Conservation (phyloP, 1,284 basidiomycete genomes). For the Cryptococcus floricola region DNA sequence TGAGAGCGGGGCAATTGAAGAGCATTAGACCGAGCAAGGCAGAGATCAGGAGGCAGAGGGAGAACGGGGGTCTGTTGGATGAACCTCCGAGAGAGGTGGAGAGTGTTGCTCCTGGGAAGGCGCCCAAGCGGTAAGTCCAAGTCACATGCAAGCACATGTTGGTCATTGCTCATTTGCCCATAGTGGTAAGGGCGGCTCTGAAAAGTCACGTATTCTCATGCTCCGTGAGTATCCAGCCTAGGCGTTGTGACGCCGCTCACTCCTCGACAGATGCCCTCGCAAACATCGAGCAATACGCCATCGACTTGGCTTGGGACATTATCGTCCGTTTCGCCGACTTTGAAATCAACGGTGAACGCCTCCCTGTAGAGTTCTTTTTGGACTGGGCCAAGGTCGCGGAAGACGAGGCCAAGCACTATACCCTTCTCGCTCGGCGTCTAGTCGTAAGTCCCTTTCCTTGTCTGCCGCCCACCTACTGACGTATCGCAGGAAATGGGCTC, state of each 20-base stretch:
- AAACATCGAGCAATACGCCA: constrained; percentile 89
- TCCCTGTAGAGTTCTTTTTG: constrained; percentile 71
- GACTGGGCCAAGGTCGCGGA: constrained; percentile 73
- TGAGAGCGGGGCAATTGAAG: constrained; percentile 35
- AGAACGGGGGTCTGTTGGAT: constrained; percentile 52
- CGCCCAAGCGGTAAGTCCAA: constrained; percentile 22
- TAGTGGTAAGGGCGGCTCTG: constrained; percentile 55
- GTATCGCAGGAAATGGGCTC: constrained; percentile 58
- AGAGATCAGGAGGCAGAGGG: constrained; percentile 29
- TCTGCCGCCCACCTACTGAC: neutral
- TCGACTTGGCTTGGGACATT: constrained; percentile 81
- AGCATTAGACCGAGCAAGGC: constrained; percentile 35
- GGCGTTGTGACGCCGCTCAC: neutral
- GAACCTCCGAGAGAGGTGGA: constrained; percentile 66
- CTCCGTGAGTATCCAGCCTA: constrained; percentile 52
- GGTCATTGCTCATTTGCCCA: neutral
- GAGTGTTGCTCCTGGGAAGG: constrained; percentile 59
- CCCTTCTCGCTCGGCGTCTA: constrained; percentile 49
- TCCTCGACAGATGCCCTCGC: constrained; percentile 59
- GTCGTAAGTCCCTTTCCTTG: constrained; percentile 50
- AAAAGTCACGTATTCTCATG: constrained; percentile 68
- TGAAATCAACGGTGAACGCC: constrained; percentile 49
- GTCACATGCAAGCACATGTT: neutral
- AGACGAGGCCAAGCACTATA: constrained; percentile 73
- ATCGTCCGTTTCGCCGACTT: constrained; percentile 67